Evolutionary conservation across 2,329 filamentous ascomycete species (phyloP).

Genomic region (Escovopsis sp.): DNA sequence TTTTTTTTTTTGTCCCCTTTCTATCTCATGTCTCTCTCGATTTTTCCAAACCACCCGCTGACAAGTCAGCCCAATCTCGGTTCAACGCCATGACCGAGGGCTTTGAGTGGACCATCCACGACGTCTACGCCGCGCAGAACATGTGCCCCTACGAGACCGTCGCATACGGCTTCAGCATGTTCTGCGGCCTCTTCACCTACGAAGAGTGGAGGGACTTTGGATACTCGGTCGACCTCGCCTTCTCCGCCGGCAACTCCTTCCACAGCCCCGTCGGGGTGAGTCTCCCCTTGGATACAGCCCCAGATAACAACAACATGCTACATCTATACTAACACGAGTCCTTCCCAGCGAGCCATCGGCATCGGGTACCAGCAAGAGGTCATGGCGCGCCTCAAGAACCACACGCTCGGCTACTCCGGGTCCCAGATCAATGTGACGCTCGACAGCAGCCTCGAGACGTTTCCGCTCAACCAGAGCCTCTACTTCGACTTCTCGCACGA

Average conservation of each 20-base stretch:
- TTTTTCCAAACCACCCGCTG: neutral
- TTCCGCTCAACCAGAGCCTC: conserved; percentile 57
- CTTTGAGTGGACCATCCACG: conserved; percentile 48
- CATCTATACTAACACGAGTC: neutral
- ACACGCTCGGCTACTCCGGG: conserved; percentile 42
- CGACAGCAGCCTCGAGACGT: conserved; percentile 51
- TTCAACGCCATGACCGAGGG: conserved; percentile 39
- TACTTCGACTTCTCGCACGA: conserved; percentile 73
- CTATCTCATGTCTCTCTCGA: no score
- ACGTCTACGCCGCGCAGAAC: conserved; percentile 53
- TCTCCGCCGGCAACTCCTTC: conserved; percentile 47
- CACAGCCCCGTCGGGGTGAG: conserved; percentile 46
- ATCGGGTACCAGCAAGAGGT: conserved; percentile 62
- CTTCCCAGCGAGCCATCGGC: conserved; percentile 46
- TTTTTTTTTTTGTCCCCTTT: no score
- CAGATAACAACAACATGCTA: no score
- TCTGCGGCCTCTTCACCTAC: conserved; percentile 62
- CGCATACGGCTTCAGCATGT: conserved; percentile 59
- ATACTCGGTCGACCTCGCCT: conserved; percentile 54
- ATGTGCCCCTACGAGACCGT: conserved; percentile 68
- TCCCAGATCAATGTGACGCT: conserved; percentile 56
- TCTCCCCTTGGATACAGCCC: conserved; percentile 1
- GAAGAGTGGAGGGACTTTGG: conserved; percentile 60
- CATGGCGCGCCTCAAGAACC: conserved; percentile 53
- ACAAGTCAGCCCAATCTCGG: conserved; percentile 37